These are phyloP conservation scores for Dimargaris xerosporica DNA, from an alignment of 192 early-diverging fungal species.

Conservation along the genomic window DNA sequence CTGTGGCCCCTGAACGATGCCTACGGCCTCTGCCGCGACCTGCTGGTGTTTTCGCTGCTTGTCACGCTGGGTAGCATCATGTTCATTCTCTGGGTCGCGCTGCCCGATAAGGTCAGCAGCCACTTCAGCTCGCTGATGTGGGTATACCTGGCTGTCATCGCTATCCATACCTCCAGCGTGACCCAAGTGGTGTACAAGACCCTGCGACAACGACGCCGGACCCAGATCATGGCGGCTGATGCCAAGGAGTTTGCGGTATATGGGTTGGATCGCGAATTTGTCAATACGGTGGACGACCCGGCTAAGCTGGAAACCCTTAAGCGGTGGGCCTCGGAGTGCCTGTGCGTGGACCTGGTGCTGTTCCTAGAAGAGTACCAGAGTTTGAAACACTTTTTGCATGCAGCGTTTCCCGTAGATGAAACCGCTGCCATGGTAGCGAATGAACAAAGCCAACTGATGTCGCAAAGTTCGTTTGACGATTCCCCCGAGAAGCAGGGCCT, in stretches of 20 bases:
- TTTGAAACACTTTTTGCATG: neutral
- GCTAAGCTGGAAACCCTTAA: neutral
- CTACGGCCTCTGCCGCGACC: slow-evolving; percentile 9
- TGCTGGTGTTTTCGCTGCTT: neutral
- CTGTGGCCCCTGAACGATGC: slow-evolving; percentile 1
- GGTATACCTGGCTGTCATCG: neutral
- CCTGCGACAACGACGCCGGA: neutral
- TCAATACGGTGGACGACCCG: neutral
- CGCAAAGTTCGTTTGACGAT: too few species aligned
- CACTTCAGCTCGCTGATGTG: neutral
- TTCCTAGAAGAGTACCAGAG: slow-evolving; percentile 9
- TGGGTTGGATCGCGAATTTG: neutral
- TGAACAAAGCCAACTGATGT: too few species aligned
- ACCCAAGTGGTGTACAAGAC: neutral
- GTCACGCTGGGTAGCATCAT: neutral
- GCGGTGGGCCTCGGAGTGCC: slow-evolving; percentile 3
- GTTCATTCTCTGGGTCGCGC: neutral
- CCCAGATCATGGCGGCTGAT: neutral
- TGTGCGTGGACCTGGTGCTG: slow-evolving; percentile 2
- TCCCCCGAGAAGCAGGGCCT: too few species aligned
- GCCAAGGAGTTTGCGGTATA: neutral
- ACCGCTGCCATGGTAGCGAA: neutral
- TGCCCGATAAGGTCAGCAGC: neutral
- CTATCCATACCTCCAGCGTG: slow-evolving; percentile 4
- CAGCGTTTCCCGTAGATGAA: neutral